Conservation (phyloP, 2,329 filamentous ascomycete genomes). For the Aspergillus oerlinghausenensis region DNA sequence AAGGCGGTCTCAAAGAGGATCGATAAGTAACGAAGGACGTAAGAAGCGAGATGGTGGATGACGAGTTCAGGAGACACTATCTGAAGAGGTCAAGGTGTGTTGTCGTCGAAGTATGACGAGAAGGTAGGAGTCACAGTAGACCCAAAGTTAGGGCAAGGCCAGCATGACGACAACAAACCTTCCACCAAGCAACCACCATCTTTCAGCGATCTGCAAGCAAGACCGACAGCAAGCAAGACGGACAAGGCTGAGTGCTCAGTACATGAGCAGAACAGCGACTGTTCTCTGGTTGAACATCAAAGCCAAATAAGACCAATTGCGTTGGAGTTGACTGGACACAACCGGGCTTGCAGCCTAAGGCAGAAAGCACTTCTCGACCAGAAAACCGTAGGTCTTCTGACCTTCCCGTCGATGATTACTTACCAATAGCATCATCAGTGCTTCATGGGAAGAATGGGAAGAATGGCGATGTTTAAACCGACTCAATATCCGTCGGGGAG, state of each 20-base stretch:
- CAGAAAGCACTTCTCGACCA: neutral
- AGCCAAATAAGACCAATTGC: neutral
- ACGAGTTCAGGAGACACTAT: neutral
- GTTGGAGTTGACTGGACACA: neutral
- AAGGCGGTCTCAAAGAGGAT: neutral
- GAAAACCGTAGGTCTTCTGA: neutral
- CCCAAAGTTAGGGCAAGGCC: neutral
- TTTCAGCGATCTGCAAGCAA: neutral
- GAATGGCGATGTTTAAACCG: neutral
- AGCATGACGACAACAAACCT: neutral
- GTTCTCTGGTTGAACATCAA: neutral
- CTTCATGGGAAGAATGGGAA: neutral
- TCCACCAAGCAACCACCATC: neutral
- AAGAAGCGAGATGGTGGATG: neutral
- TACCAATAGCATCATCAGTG: neutral
- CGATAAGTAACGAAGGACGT: neutral
- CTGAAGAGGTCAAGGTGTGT: neutral
- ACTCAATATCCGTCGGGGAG: neutral
- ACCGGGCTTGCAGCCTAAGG: neutral
- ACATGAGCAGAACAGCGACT: neutral
- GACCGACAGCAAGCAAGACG: too few species aligned
- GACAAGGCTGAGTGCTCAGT: neutral
- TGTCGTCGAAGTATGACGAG: neutral
- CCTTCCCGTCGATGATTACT: neutral
- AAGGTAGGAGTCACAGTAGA: neutral